Conservation (phyloP, 306 rosid genomes). For the Datisca glomerata region DNA sequence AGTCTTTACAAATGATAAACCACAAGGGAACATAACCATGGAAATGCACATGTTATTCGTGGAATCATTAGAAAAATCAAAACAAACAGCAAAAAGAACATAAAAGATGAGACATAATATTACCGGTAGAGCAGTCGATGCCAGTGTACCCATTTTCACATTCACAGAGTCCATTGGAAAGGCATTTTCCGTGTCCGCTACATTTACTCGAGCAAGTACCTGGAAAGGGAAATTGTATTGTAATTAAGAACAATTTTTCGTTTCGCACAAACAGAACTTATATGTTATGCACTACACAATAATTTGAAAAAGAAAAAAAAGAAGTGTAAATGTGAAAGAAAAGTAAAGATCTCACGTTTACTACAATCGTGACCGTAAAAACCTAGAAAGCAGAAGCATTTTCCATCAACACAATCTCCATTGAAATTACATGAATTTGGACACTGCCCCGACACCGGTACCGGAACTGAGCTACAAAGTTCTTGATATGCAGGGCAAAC, state of each 20-base stretch:
- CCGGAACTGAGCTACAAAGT: constrained; percentile 50
- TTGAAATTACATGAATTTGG: constrained; percentile 70
- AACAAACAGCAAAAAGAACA: too few relatives aligned
- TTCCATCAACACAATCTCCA: constrained; percentile 90
- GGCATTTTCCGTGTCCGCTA: constrained; percentile 66
- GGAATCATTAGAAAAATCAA: too few relatives aligned
- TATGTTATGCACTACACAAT: not conserved
- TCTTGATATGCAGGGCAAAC: constrained; percentile 81
- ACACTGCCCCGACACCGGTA: constrained; percentile 51
- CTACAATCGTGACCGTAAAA: constrained; percentile 76
- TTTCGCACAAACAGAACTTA: not conserved
- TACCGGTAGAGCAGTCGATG: constrained; percentile 91
- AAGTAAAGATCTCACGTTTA: constrained; percentile 45
- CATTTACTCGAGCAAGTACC: constrained; percentile 72
- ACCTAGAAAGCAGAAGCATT: constrained; percentile 77
- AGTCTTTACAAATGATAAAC: too few relatives aligned
- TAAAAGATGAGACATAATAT: not conserved
- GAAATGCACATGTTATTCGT: too few relatives aligned
- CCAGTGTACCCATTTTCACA: constrained; percentile 79
- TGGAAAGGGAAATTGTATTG: constrained; percentile 11
- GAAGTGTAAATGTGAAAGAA: constrained; percentile 3
- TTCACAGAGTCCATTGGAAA: constrained; percentile 73
- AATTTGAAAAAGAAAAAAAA: too few relatives aligned
- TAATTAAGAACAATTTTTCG: not conserved
- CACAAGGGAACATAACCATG: too few relatives aligned